Evolutionary conservation across 768 basidiomycete genomes (phyloP), one percentile per base, ranked within the genome.

Genomic region (Podaxis carcinomalis): DNA sequence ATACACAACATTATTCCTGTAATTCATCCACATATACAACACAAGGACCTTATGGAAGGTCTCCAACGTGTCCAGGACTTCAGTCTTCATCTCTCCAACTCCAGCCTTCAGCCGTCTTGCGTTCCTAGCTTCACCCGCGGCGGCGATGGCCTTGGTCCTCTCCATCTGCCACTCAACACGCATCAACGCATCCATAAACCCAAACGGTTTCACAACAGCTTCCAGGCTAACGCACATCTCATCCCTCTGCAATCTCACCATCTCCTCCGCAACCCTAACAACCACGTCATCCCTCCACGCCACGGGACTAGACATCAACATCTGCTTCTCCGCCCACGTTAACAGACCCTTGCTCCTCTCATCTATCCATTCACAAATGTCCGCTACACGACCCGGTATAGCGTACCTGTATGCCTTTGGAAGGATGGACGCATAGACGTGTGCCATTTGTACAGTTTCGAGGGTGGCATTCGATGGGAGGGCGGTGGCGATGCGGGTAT

Each of bases 1-100:
- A 70, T 90, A 98, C 6, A 86, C 78, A 56, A 92, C 77, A 0
- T 84, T 78, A 61, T 84, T 79, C 40, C 95, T 87, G 70, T 84
- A 87, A 19, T 80, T 78, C 64, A 95, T 78, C 96, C 96, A 99
- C 52, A 93, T 76, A 73, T 98, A 98, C 21, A 89, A 66, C 13
- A 88, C 86, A 28, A 93, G 67, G 32, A 84, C 74, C 67, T 88
- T 89, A 74, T 99, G 94, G 62, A 92, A 73, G 4, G 80, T 77
- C 72, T 98, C 95, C 50, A 98, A 72, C 14, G 52, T 7, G 32
- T 32, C 32, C 1, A 32, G 32, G 7, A 42, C 5, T 51, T 25
- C 19, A 65, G 37, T 42, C 57, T 50, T 10, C 47, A n/a, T 11
- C 64, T 44, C 37, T 35, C 51, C 10, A 4, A 37, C 35, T 39